These are phyloP conservation scores for Synchytrium microbalum DNA, from an alignment of 371 early-diverging fungal genomes.

Conservation along the genomic window DNA sequence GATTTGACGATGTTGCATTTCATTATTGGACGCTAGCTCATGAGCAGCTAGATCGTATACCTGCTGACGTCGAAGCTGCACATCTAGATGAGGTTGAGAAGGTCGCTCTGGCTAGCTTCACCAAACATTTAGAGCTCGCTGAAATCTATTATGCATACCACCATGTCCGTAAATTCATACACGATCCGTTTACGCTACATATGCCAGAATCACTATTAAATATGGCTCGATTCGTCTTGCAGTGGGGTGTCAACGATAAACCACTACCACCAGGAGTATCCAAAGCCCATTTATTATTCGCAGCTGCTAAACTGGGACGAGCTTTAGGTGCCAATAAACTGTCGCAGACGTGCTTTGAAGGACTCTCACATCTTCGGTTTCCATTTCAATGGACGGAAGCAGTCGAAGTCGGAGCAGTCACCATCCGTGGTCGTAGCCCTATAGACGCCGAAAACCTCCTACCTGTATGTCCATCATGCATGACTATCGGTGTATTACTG, in stretches of 20 bases:
- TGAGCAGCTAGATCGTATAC: conserved; percentile 28
- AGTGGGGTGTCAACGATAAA: conserved; percentile 14
- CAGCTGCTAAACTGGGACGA: conserved; percentile 33
- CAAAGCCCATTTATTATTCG: conserved; percentile 27
- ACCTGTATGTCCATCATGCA: conserved; percentile 34
- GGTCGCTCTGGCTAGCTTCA: conserved; percentile 13
- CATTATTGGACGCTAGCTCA: conserved; percentile 31
- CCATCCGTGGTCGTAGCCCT: conserved; percentile 27
- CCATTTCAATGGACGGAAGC: conserved; percentile 35
- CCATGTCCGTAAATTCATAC: conserved; percentile 31
- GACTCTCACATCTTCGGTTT: conserved; percentile 22
- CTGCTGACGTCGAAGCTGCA: conserved; percentile 11
- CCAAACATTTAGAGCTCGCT: conserved; percentile 17
- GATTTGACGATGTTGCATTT: conserved; percentile 41
- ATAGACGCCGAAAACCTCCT: conserved; percentile 30
- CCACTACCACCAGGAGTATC: conserved; percentile 31
- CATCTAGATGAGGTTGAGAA: conserved; percentile 18
- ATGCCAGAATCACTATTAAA: conserved; percentile 35
- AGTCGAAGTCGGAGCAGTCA: conserved; percentile 33
- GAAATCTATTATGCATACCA: conserved; percentile 45
- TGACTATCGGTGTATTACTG: conserved; percentile 28
- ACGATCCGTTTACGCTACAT: conserved; percentile 47
- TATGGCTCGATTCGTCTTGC: conserved; percentile 35
- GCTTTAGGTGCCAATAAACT: conserved; percentile 34
- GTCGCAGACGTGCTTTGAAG: conserved; percentile 32